Percentiles rank a stretch among this genome's conserved stretches.
Conservation (phyloP, 129 eudicot species). For the Flaveria bidentis region DNA sequence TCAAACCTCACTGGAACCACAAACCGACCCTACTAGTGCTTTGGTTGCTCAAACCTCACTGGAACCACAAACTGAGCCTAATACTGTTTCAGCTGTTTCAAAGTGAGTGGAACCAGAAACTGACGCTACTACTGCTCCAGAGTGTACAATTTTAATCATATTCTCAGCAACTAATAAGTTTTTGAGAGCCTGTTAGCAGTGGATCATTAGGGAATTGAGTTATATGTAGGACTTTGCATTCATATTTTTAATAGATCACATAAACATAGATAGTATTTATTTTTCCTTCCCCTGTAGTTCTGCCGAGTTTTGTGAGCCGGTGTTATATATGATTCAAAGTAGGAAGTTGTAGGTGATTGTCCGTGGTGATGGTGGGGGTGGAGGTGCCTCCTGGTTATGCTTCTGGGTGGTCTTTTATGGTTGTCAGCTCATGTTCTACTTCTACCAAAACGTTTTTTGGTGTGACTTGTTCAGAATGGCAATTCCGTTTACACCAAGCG, state of each 20-base stretch:
- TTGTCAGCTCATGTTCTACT: constrained; percentile 7
- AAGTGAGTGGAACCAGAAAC: constrained; percentile 7
- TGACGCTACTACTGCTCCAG: neutral
- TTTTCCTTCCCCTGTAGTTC: neutral
- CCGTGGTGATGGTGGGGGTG: neutral
- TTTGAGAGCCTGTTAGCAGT: neutral
- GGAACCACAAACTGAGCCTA: constrained; percentile 8
- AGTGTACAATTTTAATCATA: neutral
- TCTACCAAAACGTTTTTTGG: constrained; percentile 8
- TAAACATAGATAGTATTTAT: constrained; percentile 21
- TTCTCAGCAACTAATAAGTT: constrained; percentile 7
- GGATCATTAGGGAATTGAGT: constrained; percentile 15
- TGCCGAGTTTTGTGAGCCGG: constrained; percentile 27
- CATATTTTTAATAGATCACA: constrained; percentile 17
- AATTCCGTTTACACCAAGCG: neutral
- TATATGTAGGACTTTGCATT: constrained; percentile 19
- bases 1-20: constrained; percentile 13
- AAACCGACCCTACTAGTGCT: neutral
- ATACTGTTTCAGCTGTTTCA: constrained; percentile 5
- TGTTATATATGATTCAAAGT: constrained; percentile 11
- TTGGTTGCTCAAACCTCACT: neutral
- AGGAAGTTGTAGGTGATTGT: constrained; percentile 1
- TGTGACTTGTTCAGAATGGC: neutral
- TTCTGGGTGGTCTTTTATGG: neutral
- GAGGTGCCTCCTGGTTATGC: no score